These are phyloP conservation scores for Pyrenophora tritici-repentis DNA, from an alignment of 2,329 filamentous ascomycete genomes.

Conservation along the genomic window DNA sequence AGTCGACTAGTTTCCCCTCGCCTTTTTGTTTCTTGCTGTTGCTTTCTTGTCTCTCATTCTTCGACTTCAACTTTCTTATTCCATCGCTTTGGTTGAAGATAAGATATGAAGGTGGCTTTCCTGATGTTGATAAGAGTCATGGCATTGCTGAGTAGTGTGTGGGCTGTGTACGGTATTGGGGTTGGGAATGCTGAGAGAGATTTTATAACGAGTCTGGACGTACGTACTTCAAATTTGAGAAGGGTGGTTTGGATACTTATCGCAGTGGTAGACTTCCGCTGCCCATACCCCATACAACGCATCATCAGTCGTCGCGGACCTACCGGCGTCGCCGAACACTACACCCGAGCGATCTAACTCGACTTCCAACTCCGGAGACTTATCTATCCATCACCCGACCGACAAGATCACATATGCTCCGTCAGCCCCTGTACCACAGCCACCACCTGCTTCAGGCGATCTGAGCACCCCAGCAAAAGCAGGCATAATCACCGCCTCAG, in stretches of 20 bases:
- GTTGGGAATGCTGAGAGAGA: neutral
- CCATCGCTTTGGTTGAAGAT: no score
- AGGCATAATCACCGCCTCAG: conserved; percentile 10
- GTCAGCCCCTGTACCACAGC: neutral
- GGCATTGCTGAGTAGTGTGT: conserved; percentile 18
- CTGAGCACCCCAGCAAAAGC: conserved; percentile 12
- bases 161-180: conserved; percentile 25
- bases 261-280: no score
- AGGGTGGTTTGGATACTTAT: conserved; percentile 8
- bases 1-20: neutral
- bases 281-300: no score
- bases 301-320: no score
- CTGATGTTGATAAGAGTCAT: neutral
- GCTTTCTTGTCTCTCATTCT: no score
- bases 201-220: neutral
- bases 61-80: no score
- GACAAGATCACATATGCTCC: neutral
- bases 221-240: no score
- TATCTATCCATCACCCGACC: neutral
- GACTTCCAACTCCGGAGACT: neutral
- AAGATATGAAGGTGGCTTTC: no score
- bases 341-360: neutral
- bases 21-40: no score
- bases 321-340: neutral
- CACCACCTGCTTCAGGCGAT: conserved; percentile 7